Evolutionary conservation across 805 yeast species (phyloP).

Genomic region (Starmerella kuoi): DNA sequence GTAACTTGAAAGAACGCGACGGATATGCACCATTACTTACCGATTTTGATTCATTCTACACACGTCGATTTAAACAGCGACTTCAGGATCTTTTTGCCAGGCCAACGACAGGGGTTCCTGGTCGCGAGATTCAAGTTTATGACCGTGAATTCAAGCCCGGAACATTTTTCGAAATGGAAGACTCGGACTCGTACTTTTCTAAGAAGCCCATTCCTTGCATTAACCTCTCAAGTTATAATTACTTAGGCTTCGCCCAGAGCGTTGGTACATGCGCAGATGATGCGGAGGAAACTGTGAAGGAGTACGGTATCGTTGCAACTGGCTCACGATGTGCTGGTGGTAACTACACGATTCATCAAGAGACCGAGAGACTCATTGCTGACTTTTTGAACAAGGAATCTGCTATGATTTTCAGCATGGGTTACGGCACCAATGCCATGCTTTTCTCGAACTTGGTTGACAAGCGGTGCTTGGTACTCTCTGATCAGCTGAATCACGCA

Average conservation of each 20-base stretch:
- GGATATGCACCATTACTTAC: slow-evolving; percentile 96
- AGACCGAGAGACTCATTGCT: slow-evolving; percentile 69
- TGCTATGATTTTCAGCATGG: slow-evolving; percentile 78
- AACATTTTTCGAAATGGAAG: slow-evolving; percentile 47
- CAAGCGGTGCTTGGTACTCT: slow-evolving; percentile 76
- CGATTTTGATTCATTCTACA: slow-evolving; percentile 85
- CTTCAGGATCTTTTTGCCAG: slow-evolving; percentile 91
- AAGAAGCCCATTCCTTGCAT: slow-evolving; percentile 69
- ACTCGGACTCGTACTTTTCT: slow-evolving; percentile 35
- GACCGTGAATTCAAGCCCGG: slow-evolving; percentile 57
- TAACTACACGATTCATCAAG: slow-evolving; percentile 56
- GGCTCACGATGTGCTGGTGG: slow-evolving; percentile 71
- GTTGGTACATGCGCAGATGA: slow-evolving; percentile 80
- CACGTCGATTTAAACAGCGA: slow-evolving; percentile 80
- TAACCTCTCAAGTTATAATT: slow-evolving; percentile 82
- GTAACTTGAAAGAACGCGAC: slow-evolving; percentile 57
- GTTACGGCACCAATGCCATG: slow-evolving; percentile 90
- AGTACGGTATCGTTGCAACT: slow-evolving; percentile 65
- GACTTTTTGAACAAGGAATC: slow-evolving; percentile 84
- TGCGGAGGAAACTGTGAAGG: slow-evolving; percentile 49
- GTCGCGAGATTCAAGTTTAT: slow-evolving; percentile 72
- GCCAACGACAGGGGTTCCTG: slow-evolving; percentile 97
- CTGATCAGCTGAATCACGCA: slow-evolving; percentile 91
- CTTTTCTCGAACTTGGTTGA: slow-evolving; percentile 74
- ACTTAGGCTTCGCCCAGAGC: slow-evolving; percentile 93